phyloP scores from a whole-genome alignment of 2,329 filamentous ascomycete genomes.

The Penicillium griseofulvum region DNA sequence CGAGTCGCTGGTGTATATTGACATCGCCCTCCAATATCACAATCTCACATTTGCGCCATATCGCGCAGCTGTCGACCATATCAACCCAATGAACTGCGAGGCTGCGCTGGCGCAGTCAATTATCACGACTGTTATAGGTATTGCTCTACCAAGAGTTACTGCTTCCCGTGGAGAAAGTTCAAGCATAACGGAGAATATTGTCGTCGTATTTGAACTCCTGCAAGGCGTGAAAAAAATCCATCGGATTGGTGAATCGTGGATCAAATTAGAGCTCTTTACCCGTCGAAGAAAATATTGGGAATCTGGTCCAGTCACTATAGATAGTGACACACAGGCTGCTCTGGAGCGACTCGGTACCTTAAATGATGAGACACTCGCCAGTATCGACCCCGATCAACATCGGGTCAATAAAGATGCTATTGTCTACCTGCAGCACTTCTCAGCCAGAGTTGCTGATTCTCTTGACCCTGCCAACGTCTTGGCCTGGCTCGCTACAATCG shows the following conservation, averaged over 20 bases:
- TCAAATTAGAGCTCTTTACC: conserved; percentile 55
- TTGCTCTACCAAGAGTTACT: conserved; percentile 36
- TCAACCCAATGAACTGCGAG: conserved; percentile 38
- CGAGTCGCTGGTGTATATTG: conserved; percentile 35
- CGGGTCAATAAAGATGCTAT: conserved; percentile 32
- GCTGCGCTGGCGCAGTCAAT: conserved; percentile 39
- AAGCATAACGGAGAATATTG: conserved; percentile 37
- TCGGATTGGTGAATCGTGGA: conserved; percentile 33
- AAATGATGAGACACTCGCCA: conserved; percentile 30
- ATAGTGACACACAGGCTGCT: conserved; percentile 27
- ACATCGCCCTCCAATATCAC: conserved; percentile 38
- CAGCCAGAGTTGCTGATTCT: conserved; percentile 22
- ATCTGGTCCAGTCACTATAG: conserved; percentile 26
- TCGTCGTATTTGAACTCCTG: conserved; percentile 36
- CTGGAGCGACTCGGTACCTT: conserved; percentile 28
- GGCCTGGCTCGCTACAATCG: conserved; percentile 34
- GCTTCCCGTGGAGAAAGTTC: conserved; percentile 28
- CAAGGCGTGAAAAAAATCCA: conserved; percentile 38
- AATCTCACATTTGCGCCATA: conserved; percentile 36
- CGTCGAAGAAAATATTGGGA: conserved; percentile 47
- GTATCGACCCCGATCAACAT: conserved; percentile 27
- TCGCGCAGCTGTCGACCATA: conserved; percentile 34
- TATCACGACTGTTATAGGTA: conserved; percentile 37
- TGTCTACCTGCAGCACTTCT: conserved; percentile 29
- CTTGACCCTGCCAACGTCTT: conserved; percentile 33